Evolutionary conservation across 2,329 filamentous ascomycete species (phyloP).

Genomic region (Xylaria sp.): DNA sequence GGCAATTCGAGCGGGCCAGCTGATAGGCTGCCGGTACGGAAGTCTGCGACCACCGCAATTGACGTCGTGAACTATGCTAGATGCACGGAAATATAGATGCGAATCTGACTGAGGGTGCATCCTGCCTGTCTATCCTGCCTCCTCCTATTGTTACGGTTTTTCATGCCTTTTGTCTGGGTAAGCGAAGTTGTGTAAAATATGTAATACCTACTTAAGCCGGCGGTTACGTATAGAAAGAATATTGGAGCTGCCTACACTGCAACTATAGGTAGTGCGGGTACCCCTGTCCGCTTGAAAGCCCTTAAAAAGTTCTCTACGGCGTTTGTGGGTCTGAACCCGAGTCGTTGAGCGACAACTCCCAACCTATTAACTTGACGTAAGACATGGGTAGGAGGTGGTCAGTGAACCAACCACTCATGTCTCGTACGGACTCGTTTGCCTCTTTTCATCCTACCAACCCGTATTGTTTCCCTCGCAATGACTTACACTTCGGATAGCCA

Average conservation of each 20-base stretch:
- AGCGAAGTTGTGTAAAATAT: not conserved
- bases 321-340: constrained; percentile 24
- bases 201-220: too few species aligned
- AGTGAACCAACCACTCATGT: constrained; percentile 13
- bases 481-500: not conserved
- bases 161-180: not conserved
- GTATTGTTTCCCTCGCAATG: not conserved
- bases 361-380: constrained; percentile 9
- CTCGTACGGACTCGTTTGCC: constrained; percentile 9
- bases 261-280: not conserved
- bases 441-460: constrained; percentile 1
- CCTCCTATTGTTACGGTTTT: not conserved
- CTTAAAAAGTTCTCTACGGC: not conserved
- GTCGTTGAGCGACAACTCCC: constrained; percentile 21
- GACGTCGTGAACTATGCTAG: constrained; percentile 5
- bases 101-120: not conserved
- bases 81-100: not conserved
- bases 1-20: constrained; percentile 15
- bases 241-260: too few species aligned
- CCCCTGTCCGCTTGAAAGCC: not conserved
- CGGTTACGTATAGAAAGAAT: constrained; percentile 3
- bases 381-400: constrained; percentile 15
- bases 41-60: not conserved
- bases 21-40: constrained; percentile 12
- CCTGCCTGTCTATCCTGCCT: not conserved